These are phyloP conservation scores for Tagetes patula DNA, from an alignment of 129 eudicot genomes.

Conservation along the genomic window DNA sequence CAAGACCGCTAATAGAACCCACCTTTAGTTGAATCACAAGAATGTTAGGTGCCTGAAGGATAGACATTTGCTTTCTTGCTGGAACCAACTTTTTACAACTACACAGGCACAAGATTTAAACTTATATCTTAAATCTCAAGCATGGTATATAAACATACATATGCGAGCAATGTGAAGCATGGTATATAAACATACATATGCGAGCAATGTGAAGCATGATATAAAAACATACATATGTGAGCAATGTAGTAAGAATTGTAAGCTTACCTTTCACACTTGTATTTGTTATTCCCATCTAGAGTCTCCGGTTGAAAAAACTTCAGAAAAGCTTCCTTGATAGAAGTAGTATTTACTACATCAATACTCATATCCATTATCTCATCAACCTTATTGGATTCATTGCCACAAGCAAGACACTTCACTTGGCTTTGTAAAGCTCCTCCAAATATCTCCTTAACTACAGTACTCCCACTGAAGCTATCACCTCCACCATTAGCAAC, in stretches of 20 bases:
- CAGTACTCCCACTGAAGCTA: conserved; percentile 39
- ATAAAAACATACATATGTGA: conserved; percentile 3
- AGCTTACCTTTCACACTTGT: conserved; percentile 90
- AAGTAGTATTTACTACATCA: conserved; percentile 61
- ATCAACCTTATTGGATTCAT: conserved; percentile 94
- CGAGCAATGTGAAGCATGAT: not conserved
- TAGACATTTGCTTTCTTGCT: conserved; percentile 96
- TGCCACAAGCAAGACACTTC: conserved; percentile 84
- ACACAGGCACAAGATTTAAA: conserved; percentile 35
- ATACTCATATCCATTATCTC: conserved; percentile 97
- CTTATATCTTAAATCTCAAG: not conserved
- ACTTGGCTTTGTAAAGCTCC: conserved; percentile 96
- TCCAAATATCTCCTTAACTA: conserved; percentile 93
- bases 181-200: conserved; percentile 7
- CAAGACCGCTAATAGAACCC: not conserved
- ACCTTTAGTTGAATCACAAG: conserved; percentile 96
- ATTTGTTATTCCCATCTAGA: conserved; percentile 91
- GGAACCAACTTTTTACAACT: conserved; percentile 88
- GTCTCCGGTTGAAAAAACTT: conserved; percentile 84
- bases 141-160: conserved; percentile 7
- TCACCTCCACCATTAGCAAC: conserved; percentile 41
- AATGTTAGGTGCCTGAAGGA: conserved; percentile 90
- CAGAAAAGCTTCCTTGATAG: conserved; percentile 76
- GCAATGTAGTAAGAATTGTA: not conserved
- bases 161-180: not conserved